Evolutionary conservation across 2,329 filamentous ascomycete genomes (phyloP), one percentile per base, ranked within the genome.

Genomic region (Nemania sp.): DNA sequence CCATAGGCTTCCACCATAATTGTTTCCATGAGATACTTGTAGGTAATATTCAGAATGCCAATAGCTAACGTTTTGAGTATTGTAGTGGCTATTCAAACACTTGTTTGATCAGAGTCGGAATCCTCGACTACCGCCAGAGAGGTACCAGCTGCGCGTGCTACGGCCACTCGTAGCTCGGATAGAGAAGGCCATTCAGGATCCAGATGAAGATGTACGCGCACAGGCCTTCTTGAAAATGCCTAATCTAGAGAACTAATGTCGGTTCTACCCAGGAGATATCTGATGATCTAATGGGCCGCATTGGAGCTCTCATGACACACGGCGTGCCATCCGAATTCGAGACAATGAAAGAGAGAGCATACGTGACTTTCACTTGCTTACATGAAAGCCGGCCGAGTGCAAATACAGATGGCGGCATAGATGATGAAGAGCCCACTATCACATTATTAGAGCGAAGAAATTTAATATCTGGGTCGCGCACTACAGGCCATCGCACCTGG

Each of bases 401-500:
- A 2, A 27, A 52, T 27, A 53, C 22, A 45, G 61, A 56, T 1
- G 41, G 43, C 13, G 57, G 55, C 1, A 47, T 27, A 15, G 52
- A 55, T 26, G 43, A 59, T 41, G 52, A 77, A 72, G 70, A 79
- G 77, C 60, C 80, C 74, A 71, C 82, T 72, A 55, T 90, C 72
- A 85, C 87, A 70, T 79, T 90, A 62, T 78, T 89, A 69, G 83
- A 90, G 79, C 78, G 82, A 78, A 79, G 87, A 74, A 80, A 86
- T 76, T 74, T 88, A 22, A 82, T 89, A 56, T 84, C 83, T 13
- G 84, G 87, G 4, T 86, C 86, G 5, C 86, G 87, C 10, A 90
- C 87, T 1, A 92, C 90, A 0, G 90, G 90, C 0, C 87, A 89
- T 56, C 85, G 90, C 43, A 92, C 90, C 2, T 92, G 90, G 90